Conservation (phyloP, 345 rosid genomes). For the Hibiscus tridactylites region DNA sequence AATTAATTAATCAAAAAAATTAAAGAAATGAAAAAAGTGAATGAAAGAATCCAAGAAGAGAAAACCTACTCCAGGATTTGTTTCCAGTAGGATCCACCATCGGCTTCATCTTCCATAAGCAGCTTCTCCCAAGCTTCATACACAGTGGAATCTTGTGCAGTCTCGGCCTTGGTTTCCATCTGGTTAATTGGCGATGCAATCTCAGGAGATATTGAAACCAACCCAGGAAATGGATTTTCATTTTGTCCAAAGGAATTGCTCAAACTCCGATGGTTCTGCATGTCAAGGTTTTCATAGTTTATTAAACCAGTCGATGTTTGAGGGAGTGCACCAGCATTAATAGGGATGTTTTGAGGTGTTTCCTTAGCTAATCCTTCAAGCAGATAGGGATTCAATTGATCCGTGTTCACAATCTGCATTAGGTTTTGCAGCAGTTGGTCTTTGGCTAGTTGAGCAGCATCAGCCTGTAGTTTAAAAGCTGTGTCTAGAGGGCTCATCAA, state of each 20-base stretch:
- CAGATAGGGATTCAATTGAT: background rate
- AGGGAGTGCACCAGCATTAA: conserved; percentile 3
- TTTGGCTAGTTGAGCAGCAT: conserved; percentile 47
- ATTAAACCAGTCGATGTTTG: background rate
- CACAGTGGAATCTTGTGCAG: conserved; percentile 8
- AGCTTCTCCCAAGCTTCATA: conserved; percentile 56
- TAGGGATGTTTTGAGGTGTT: background rate
- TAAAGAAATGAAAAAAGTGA: background rate
- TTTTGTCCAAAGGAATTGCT: conserved; percentile 15
- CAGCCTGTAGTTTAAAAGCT: conserved; percentile 25
- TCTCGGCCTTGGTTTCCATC: conserved; percentile 16
- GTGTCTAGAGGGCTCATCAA: conserved; percentile 16
- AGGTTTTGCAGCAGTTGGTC: conserved; percentile 44
- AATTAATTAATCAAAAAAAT: background rate
- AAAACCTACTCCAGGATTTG: conserved; percentile 46
- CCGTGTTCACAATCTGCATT: conserved; percentile 31
- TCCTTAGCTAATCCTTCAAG: no score
- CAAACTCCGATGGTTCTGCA: background rate
- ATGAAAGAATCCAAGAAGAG: conserved; percentile 1
- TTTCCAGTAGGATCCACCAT: conserved; percentile 57
- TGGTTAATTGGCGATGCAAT: conserved; percentile 7
- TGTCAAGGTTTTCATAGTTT: conserved; percentile 9
- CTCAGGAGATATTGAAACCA: conserved; percentile 32
- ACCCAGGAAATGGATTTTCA: conserved; percentile 36
- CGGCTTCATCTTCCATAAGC: conserved; percentile 45